These are phyloP conservation scores for Acer saccharum DNA, from an alignment of 345 rosid species.

Conservation along the genomic window DNA sequence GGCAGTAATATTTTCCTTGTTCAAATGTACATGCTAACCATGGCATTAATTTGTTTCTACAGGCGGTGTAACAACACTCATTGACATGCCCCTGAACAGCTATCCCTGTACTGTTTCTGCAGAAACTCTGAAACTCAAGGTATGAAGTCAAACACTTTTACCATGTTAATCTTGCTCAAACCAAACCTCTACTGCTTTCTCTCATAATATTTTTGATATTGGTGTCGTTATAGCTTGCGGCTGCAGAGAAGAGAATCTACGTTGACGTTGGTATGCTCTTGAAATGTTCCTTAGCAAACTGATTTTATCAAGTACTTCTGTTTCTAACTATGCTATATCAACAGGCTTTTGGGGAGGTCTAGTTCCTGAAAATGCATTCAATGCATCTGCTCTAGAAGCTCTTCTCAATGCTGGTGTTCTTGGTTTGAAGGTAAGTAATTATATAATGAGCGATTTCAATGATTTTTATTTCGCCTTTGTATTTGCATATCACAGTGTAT, in stretches of 20 bases:
- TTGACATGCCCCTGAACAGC: slow-evolving; percentile 94
- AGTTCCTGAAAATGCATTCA: slow-evolving; percentile 90
- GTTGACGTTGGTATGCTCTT: slow-evolving; percentile 81
- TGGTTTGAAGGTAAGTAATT: slow-evolving; percentile 88
- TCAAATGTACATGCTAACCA: slow-evolving; percentile 7
- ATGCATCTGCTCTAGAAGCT: slow-evolving; percentile 64
- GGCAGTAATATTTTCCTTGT: not conserved
- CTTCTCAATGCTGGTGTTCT: slow-evolving; percentile 85
- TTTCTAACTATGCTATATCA: slow-evolving; percentile 13
- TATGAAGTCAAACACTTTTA: slow-evolving; percentile 11
- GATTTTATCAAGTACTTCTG: slow-evolving; percentile 9
- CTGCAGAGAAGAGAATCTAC: slow-evolving; percentile 71
- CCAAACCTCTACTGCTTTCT: slow-evolving; percentile 5
- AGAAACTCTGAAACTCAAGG: slow-evolving; percentile 86
- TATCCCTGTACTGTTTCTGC: slow-evolving; percentile 78
- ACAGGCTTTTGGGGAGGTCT: slow-evolving; percentile 99
- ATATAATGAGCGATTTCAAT: slow-evolving; percentile 7
- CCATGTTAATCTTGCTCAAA: slow-evolving; percentile 2
- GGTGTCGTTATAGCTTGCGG: slow-evolving; percentile 50
- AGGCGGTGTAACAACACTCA: slow-evolving; percentile 88
- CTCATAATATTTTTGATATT: slow-evolving; percentile 18
- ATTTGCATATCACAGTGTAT: not conserved
- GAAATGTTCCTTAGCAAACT: slow-evolving; percentile 18
- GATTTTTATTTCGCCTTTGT: not conserved
- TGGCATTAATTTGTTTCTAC: slow-evolving; percentile 10